Conservation (phyloP, 106 monocot species). For the Iris macrosiphon region DNA sequence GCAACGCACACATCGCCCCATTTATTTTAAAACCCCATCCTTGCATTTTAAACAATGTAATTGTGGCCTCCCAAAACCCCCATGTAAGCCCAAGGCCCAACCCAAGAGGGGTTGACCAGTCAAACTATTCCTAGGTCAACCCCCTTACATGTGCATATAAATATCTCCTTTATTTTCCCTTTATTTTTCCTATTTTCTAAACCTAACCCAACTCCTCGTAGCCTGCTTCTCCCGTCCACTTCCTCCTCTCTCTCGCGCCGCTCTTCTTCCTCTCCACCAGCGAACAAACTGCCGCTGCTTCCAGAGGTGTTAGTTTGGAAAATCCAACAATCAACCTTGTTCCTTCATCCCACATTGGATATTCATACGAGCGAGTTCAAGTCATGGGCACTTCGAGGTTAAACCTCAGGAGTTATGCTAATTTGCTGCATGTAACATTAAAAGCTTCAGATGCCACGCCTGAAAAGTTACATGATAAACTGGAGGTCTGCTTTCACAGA, state of each 20-base stretch:
- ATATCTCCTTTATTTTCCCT: too few relatives aligned
- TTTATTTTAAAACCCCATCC: too few relatives aligned
- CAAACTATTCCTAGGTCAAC: too few relatives aligned
- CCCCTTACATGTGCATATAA: too few relatives aligned
- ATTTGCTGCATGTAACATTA: conserved; percentile 29
- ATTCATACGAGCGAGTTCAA: conserved; percentile 53
- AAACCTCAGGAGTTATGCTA: conserved; percentile 58
- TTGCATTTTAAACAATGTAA: too few relatives aligned
- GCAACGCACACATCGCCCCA: too few relatives aligned
- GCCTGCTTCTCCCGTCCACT: conserved; percentile 6
- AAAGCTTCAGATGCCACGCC: conserved; percentile 52
- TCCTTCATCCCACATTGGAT: conserved; percentile 20
- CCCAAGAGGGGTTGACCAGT: too few relatives aligned
- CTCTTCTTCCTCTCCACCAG: conserved; percentile 13
- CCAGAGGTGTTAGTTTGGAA: conserved; percentile 29
- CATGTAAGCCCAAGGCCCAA: too few relatives aligned
- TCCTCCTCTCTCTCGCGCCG: conserved; percentile 1
- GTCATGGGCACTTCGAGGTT: conserved; percentile 56
- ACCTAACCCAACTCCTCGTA: too few relatives aligned
- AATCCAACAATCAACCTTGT: conserved; percentile 34
- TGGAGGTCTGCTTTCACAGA: conserved; percentile 70
- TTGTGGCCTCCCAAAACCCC: too few relatives aligned
- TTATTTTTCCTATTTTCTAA: too few relatives aligned
- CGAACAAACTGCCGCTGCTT: conserved; percentile 4
- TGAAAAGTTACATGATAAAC: conserved; percentile 44